Evolutionary conservation across 306 rosid genomes (phyloP).

Genomic region (Dalbergia cultrata): DNA sequence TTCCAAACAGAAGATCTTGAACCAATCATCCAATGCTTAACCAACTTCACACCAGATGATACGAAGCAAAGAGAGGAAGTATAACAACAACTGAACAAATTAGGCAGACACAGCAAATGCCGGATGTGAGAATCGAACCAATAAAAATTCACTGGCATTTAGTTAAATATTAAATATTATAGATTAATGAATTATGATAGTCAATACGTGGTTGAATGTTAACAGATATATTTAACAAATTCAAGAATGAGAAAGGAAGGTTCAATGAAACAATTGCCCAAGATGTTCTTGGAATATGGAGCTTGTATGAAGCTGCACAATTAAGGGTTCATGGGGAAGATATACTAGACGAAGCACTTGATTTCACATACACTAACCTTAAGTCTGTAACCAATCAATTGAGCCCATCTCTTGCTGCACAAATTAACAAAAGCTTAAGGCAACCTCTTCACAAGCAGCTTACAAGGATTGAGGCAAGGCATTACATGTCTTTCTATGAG

Average conservation of each 20-base stretch:
- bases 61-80: too few relatives aligned
- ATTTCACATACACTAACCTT: constrained; percentile 26
- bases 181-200: neutral
- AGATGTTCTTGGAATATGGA: constrained; percentile 26
- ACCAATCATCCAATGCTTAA: too few relatives aligned
- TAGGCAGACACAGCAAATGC: too few relatives aligned
- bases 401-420: neutral
- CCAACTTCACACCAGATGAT: too few relatives aligned
- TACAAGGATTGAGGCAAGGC: constrained; percentile 17
- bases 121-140: too few relatives aligned
- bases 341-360: constrained; percentile 33
- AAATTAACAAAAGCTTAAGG: neutral
- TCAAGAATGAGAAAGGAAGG: constrained; percentile 25
- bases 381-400: too few relatives aligned
- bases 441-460: constrained; percentile 1
- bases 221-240: constrained; percentile 39
- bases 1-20: too few relatives aligned
- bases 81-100: too few relatives aligned
- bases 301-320: constrained; percentile 47
- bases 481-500: neutral
- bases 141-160: neutral
- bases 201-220: neutral
- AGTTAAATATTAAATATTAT: neutral
- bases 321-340: constrained; percentile 29
- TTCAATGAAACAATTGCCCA: neutral